Conservation (phyloP, 2,329 filamentous ascomycete species). For the Ceratocystiopsis brevicomis region DNA sequence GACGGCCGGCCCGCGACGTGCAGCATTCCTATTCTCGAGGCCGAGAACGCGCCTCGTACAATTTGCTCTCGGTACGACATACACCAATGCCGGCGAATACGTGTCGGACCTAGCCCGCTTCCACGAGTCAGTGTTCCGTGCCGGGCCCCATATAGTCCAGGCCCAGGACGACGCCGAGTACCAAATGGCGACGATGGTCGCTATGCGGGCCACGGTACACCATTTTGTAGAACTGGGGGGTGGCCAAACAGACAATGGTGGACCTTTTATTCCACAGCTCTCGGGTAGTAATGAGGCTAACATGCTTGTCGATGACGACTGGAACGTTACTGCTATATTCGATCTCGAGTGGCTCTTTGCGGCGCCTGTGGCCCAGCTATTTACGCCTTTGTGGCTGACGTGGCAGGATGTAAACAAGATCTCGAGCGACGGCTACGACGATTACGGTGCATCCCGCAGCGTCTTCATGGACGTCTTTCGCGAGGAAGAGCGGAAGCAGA, state of each 20-base stretch:
- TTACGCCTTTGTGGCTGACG: slow-evolving; percentile 15
- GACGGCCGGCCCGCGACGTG: slow-evolving; percentile 7
- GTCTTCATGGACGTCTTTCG: slow-evolving; percentile 8
- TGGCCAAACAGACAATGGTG: slow-evolving; percentile 5
- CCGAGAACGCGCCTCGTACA: slow-evolving; percentile 14
- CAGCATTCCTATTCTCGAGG: slow-evolving; percentile 15
- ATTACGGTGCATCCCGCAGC: slow-evolving; percentile 4
- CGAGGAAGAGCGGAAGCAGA: slow-evolving; percentile 4
- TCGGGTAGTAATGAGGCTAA: slow-evolving; percentile 15
- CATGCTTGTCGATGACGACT: slow-evolving; percentile 16
- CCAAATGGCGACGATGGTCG: slow-evolving; percentile 12
- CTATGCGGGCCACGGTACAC: slow-evolving; percentile 12
- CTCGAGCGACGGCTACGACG: not conserved
- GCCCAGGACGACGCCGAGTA: slow-evolving; percentile 11
- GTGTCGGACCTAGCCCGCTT: slow-evolving; percentile 12
- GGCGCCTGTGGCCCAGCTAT: slow-evolving; percentile 13
- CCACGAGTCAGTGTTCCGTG: slow-evolving; percentile 13
- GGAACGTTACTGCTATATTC: slow-evolving; percentile 17
- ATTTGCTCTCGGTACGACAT: slow-evolving; percentile 15
- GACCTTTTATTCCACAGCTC: slow-evolving; percentile 13
- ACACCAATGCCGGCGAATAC: slow-evolving; percentile 14
- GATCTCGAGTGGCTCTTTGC: slow-evolving; percentile 17
- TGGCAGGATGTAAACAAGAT: slow-evolving; percentile 6
- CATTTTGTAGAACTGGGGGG: slow-evolving; percentile 5
- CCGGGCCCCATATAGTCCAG: slow-evolving; percentile 11